A percentile compares a stretch with the other conserved stretches of the same genome.
phyloP scores from a whole-genome alignment of 116 monocot species.

The Papilionanthe hybrid region DNA sequence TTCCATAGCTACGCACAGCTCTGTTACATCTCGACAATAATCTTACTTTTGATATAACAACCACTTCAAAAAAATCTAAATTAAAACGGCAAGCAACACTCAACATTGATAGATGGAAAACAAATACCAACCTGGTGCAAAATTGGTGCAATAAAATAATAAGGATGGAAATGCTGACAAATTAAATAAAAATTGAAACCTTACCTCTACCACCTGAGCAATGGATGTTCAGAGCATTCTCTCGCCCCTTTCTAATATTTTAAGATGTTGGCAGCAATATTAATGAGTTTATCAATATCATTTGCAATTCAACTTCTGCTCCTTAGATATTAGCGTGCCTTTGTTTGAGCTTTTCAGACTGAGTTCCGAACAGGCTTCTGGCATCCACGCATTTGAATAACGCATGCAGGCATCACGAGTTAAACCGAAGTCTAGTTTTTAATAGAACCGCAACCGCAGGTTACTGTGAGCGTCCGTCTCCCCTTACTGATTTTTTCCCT shows the following conservation, averaged over 20 bases:
- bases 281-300: neutral
- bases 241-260: neutral
- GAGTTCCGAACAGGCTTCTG: too few relatives aligned
- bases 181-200: neutral
- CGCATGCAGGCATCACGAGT: too few relatives aligned
- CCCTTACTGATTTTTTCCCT: too few relatives aligned
- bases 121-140: neutral
- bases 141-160: neutral
- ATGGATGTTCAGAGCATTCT: neutral
- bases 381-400: too few relatives aligned
- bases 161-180: neutral
- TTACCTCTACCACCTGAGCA: neutral
- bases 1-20: too few relatives aligned
- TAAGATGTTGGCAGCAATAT: neutral
- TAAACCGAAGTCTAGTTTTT: too few relatives aligned
- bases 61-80: neutral
- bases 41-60: too few relatives aligned
- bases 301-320: neutral
- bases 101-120: neutral
- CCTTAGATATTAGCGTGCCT: too few relatives aligned
- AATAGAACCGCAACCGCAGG: too few relatives aligned
- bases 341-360: too few relatives aligned
- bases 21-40: too few relatives aligned
- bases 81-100: neutral
- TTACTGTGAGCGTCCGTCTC: too few relatives aligned